These are phyloP conservation scores for Hemileia vastatrix DNA, from an alignment of 1,284 basidiomycete species.

Conservation along the genomic window DNA sequence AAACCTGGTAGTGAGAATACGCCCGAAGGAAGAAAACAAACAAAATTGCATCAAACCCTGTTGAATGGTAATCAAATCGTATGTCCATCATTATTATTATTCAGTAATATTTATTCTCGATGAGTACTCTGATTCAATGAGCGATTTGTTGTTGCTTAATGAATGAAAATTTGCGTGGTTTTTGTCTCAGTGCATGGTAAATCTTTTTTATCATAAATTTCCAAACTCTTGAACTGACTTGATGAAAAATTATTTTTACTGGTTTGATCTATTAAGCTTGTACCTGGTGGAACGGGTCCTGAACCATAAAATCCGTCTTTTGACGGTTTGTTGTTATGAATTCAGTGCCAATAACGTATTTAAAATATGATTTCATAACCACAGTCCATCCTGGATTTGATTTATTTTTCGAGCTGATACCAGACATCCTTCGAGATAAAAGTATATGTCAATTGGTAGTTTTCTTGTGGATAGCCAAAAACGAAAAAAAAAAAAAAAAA, in stretches of 20 bases:
- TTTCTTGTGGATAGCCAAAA: no score
- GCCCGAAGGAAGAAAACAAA: slow-evolving; percentile 37
- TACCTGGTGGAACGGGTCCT: slow-evolving; percentile 21
- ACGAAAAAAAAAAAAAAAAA: no score
- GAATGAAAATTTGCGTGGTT: not conserved
- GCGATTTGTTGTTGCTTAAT: not conserved
- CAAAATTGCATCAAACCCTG: slow-evolving; percentile 40
- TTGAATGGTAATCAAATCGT: slow-evolving; percentile 45
- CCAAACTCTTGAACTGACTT: not conserved
- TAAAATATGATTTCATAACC: no score
- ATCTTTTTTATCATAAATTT: not conserved
- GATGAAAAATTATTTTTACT: not conserved
- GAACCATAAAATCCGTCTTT: no score
- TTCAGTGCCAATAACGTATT: no score
- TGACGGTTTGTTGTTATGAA: no score
- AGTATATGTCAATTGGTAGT: no score
- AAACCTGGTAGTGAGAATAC: slow-evolving; percentile 32
- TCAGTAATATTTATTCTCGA: not conserved
- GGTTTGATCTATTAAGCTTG: not conserved
- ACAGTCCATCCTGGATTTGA: no score
- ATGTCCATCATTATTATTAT: not conserved
- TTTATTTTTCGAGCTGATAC: no score
- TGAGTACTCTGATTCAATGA: not conserved
- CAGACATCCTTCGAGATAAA: no score
- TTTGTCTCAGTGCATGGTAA: slow-evolving; percentile 19